Conservation (phyloP, 352 stramenopile species). For the Phytophthora tentaculata region DNA sequence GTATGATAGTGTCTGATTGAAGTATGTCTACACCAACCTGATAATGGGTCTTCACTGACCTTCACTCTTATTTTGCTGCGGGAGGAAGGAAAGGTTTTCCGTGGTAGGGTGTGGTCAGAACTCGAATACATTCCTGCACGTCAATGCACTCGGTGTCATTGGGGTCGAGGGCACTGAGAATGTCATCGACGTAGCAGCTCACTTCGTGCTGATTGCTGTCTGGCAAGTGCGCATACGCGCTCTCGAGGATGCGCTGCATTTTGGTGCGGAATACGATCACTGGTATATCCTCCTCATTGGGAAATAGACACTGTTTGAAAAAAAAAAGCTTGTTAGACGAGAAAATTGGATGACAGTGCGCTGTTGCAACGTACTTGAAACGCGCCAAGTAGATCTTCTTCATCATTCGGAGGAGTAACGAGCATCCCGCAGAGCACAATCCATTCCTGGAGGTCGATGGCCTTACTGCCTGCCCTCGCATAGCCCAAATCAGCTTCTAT, state of each 20-base stretch:
- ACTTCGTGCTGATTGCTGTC: constrained; percentile 78
- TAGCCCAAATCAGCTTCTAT: no score
- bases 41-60: constrained; percentile 9
- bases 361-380: constrained; percentile 50
- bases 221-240: constrained; percentile 62
- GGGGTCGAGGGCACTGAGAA: constrained; percentile 66
- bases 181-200: constrained; percentile 75
- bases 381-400: constrained; percentile 53
- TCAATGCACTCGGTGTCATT: constrained; percentile 80
- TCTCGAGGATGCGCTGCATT: constrained; percentile 73
- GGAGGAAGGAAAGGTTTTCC: constrained; percentile 10
- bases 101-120: constrained; percentile 61
- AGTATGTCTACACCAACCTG: constrained; percentile 11
- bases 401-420: constrained; percentile 58
- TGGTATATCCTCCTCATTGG: constrained; percentile 65
- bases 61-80: neutral
- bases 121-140: constrained; percentile 72
- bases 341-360: neutral
- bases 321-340: no score
- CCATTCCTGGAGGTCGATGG: constrained; percentile 73
- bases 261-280: constrained; percentile 73
- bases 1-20: constrained; percentile 23
- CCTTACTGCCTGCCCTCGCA: constrained; percentile 52
- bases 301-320: constrained; percentile 52
- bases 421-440: constrained; percentile 70